Base-by-base conservation (phyloP, 306 rosid species). In the Cajanus cajan region DNA sequence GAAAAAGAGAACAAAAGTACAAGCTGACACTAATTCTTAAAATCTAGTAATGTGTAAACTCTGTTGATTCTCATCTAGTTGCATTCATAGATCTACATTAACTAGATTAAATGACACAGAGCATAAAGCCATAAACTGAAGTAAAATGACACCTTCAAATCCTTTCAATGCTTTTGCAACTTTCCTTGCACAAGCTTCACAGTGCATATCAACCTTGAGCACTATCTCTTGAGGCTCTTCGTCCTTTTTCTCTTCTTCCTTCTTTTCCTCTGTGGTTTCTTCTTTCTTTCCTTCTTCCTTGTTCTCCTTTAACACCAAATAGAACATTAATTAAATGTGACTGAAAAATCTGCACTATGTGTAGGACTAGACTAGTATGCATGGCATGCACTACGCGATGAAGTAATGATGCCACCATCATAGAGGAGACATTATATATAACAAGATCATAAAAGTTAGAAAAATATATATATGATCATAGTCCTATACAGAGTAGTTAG, bases 161-260 rank as follows among this genome's bases (percentile, higher is more conserved):
- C 98, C 97, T 84, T 88, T 96, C 70, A 96, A 84, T 47, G 99
- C 90, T 84, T 88, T 83, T 11, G 98, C 96, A 48, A 89, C 92
- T 90, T 96, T 96, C 82, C 96, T 85, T 41, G 97, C 96, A 74
- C 98, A 93, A 13, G 98, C 99, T 87, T 91, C 90, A 83, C 99
- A 96, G 80, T 96, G 99, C 98, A 96, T 96, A 84, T 93, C 96
- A 24, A 96, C 97, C 71, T 96, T 96, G 73, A 96, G 90, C 0
- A 96, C 90, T 66, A 96, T 96, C 83, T 88, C 95, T 24, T 80
- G 84, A 19, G 90, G 82, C 54, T 70, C 84, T 45, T 89, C 90
- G 39, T 79, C 97, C 37, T 76, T 79, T 19, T 88, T 78, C 68
- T 73, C 85, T 39, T 88, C 85, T 39, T 74, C 62, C 36, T 82